Evolutionary conservation across 2,329 filamentous ascomycete genomes (phyloP).

Genomic region (Colletotrichum ledebouriae): DNA sequence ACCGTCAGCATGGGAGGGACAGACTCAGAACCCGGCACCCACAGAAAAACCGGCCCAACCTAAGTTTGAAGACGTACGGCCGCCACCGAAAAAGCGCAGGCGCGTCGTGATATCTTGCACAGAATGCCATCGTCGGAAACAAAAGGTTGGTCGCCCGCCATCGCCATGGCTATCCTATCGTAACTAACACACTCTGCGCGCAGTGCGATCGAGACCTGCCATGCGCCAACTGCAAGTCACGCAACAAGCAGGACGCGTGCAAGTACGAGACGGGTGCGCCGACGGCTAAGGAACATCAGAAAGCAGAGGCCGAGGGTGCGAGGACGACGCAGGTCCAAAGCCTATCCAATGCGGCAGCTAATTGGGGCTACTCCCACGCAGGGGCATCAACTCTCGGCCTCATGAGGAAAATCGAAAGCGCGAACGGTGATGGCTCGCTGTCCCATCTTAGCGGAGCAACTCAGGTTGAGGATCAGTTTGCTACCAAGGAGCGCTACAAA

Average conservation of each 20-base stretch:
- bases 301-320: constrained; percentile 45
- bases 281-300: constrained; percentile 54
- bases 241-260: constrained; percentile 69
- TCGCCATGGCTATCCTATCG: neutral
- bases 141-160: constrained; percentile 57
- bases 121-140: constrained; percentile 74
- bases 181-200: constrained; percentile 27
- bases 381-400: constrained; percentile 67
- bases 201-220: constrained; percentile 72
- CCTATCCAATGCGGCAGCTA: constrained; percentile 58
- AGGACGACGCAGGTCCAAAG: constrained; percentile 47
- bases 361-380: constrained; percentile 68
- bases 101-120: constrained; percentile 73
- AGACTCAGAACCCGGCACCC: constrained; percentile 22
- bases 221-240: constrained; percentile 70
- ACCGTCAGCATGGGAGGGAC: constrained; percentile 28
- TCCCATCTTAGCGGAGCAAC: constrained; percentile 49
- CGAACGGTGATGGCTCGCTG: constrained; percentile 52
- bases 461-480: constrained; percentile 52
- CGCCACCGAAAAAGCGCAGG: constrained; percentile 67
- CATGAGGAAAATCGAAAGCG: constrained; percentile 66
- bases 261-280: constrained; percentile 68
- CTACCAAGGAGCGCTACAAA: constrained; percentile 70
- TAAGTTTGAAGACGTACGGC: constrained; percentile 45
- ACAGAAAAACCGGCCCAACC: constrained; percentile 15